These are phyloP conservation scores for Linnemannia schmuckeri DNA, from an alignment of 192 early-diverging fungal species.

Conservation along the genomic window DNA sequence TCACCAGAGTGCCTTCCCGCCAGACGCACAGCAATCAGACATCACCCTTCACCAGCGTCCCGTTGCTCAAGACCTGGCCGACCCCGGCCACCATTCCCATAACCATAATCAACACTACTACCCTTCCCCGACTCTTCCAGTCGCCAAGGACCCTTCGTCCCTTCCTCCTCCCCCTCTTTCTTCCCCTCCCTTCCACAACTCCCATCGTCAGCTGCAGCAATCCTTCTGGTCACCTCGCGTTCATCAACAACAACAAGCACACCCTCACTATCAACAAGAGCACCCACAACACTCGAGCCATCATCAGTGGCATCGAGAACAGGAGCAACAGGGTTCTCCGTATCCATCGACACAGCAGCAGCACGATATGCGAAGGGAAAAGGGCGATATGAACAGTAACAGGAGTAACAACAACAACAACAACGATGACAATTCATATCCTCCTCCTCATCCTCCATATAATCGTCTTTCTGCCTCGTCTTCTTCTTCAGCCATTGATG, in stretches of 20 bases:
- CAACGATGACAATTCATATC: background rate
- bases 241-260: background rate
- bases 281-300: background rate
- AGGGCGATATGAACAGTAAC: background rate
- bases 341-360: background rate
- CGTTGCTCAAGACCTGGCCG: background rate
- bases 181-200: background rate
- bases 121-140: conserved; percentile 4
- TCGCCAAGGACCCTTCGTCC: background rate
- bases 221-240: background rate
- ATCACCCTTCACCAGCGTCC: background rate
- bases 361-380: background rate
- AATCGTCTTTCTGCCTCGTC: background rate
- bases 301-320: background rate
- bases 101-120: background rate
- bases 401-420: background rate
- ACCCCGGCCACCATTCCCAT: background rate
- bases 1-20: background rate
- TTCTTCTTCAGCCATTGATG: background rate
- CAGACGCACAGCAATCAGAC: background rate
- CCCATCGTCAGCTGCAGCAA: background rate
- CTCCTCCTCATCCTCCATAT: background rate
- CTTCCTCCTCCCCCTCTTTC: conserved; percentile 3
- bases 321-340: background rate
- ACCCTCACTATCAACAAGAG: background rate